These are phyloP conservation scores for Drechmeria coniospora DNA, from an alignment of 2,329 filamentous ascomycete species.

Conservation along the genomic window DNA sequence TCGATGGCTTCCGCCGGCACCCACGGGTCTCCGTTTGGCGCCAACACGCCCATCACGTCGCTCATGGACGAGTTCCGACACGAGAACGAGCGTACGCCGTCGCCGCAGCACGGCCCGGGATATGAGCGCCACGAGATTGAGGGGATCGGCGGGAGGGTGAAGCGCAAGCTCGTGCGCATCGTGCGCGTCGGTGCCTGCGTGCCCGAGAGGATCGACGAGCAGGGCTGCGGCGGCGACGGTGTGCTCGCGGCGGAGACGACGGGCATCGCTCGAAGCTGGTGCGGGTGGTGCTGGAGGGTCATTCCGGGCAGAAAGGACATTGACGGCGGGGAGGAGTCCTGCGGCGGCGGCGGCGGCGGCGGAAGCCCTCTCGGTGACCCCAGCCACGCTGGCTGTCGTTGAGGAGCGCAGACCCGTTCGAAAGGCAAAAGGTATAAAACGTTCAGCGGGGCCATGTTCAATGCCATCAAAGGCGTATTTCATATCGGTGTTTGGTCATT, in stretches of 20 bases:
- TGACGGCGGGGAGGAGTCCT: conserved; percentile 10
- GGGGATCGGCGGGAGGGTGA: conserved; percentile 75
- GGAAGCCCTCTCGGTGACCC: too few species aligned
- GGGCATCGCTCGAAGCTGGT: conserved; percentile 65
- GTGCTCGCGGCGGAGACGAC: conserved; percentile 56
- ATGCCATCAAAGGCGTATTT: background rate
- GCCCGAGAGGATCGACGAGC: conserved; percentile 71
- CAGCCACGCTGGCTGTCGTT: too few species aligned
- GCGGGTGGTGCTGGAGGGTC: conserved; percentile 75
- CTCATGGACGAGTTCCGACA: conserved; percentile 17
- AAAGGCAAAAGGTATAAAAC: background rate
- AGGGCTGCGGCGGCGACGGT: conserved; percentile 37
- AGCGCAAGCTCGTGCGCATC: conserved; percentile 74
- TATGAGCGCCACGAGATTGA: conserved; percentile 83
- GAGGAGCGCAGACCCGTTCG: too few species aligned
- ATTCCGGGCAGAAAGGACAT: conserved; percentile 42
- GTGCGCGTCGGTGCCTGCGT: conserved; percentile 72
- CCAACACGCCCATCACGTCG: conserved; percentile 9
- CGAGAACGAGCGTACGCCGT: conserved; percentile 26
- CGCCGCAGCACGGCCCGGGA: conserved; percentile 45
- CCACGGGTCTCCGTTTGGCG: conserved; percentile 5
- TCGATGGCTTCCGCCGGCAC: conserved; percentile 5
- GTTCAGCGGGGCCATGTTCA: background rate
- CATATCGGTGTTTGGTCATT: background rate
- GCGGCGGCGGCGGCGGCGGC: conserved; percentile 4